Base-by-base conservation (phyloP, 805 yeast genomes). In the Suhomyces canberraensis region DNA sequence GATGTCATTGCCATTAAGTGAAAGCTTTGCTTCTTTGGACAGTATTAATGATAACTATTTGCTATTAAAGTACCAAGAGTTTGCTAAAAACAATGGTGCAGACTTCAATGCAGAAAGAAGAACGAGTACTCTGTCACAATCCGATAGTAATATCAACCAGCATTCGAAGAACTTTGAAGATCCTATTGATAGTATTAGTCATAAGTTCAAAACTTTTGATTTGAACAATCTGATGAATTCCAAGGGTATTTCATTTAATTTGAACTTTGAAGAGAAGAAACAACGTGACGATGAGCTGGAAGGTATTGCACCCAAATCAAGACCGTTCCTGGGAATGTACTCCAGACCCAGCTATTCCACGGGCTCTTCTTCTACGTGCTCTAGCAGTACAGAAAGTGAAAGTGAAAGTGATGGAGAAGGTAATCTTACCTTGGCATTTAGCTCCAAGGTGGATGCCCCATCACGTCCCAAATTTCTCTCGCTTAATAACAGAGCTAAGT, bases 1-100 rank as follows among this genome's bases (percentile, higher is more conserved):
- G 29, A 79, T 82, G 38, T 74, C 81, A 18, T 63, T 83, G 26
- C 87, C 87, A 0, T 65, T 81, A 11, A 81, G 78, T 42, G 85
- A 84, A 28, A 81, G 89, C 43, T 83, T 82, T 66, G 91, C 91
- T 1, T 83, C 90, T 0, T 61, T 84, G 51, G 89, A 81, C 50
- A 79, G 89, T 53, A 72, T 76, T 41, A 79, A 81, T 51, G 73
- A 78, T 46, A 83, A 78, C 35, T 75, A 70, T 41, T 68, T 71
- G 41, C 70, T 61, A 35, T 44, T 54, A 39, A 63, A 62, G 41
- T 65, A 65, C 40, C 57, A 60, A 17, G 69, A 67, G 38, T 61
- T 45, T 46, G 46, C 55, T n/a, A 46, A 41, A 4, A 17, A 40
- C 9, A 41, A 36, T 2, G 24, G 27, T 32, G 24, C 36, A 44